Evolutionary conservation across 805 yeast genomes (phyloP), one percentile per base, ranked within the genome.

Genomic region (Debaryomyces tyrocola): DNA sequence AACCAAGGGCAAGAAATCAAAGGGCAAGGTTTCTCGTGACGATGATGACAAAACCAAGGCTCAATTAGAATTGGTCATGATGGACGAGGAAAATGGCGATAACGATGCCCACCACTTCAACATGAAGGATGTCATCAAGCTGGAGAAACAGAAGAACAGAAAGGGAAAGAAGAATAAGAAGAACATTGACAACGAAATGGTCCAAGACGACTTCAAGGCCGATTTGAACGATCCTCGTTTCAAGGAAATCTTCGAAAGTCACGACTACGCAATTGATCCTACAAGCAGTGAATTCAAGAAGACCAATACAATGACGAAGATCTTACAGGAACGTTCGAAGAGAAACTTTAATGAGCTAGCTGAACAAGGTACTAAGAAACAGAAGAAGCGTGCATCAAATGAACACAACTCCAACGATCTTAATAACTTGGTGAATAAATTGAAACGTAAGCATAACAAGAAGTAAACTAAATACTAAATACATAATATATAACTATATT

Each of bases 241-340:
- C 74, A 77, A 77, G 57, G 97, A 87, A 62, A 80, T 89, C 78
- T 90, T 90, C 63, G 92, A 90, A 58, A 84, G 82, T 51, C 96
- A 88, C 52, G 94, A 86, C 51, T 94, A 82, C 67, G 97, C 97
- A 10, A 90, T 95, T 62, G 99, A 95, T 67, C 96, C 97, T 18
- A 84, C 95, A 17, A 83, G 78, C 59, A 87, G 95, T n/a, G 96
- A 89, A 63, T 92, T 80, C 75, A 90, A 87, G 70, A 82, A 85
- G 66, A 91, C 98, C 1, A 72, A 81, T 14, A 90, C 94, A 20
- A 91, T 92, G 96, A 84, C 85, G 61, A 77, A 84, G 64, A 79
- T 94, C 46, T 67, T 94, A 70, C 75, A 80, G 38, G 96, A 90
- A 66, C 79, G 96, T 54, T 76, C 79, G 36, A 81, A 82, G 61